Conservation (phyloP, 345 rosid species). For the Lepidium sativum region DNA sequence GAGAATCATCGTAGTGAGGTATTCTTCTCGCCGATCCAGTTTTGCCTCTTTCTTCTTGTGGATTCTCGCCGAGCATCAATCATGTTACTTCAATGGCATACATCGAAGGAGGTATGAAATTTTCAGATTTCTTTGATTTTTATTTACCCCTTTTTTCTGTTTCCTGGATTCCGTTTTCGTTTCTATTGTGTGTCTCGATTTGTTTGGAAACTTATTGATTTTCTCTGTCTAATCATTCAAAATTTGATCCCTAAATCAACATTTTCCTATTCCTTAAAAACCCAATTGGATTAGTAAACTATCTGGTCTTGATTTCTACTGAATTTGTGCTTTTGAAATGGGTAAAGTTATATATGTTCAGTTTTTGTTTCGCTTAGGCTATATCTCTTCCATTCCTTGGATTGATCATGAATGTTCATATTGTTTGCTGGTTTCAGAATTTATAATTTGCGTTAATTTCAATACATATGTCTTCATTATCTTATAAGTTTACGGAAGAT, state of each 20-base stretch:
- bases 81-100: constrained; percentile 10
- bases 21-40: no score
- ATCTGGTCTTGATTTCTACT: neutral
- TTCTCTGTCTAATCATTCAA: neutral
- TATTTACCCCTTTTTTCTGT: neutral
- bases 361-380: neutral
- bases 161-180: neutral
- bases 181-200: neutral
- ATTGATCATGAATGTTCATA: neutral
- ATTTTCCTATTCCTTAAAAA: neutral
- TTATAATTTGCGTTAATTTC: no score
- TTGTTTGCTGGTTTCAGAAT: no score
- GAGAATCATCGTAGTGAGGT: no score
- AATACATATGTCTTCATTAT: no score
- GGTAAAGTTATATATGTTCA: neutral
- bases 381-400: neutral
- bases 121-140: neutral
- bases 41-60: no score
- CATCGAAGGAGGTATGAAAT: constrained; percentile 20
- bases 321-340: neutral
- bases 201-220: neutral
- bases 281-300: neutral
- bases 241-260: neutral
- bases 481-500: no score
- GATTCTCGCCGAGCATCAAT: no score